Evolutionary conservation across 2,329 filamentous ascomycete genomes (phyloP).

Genomic region (Alternaria postmessia): DNA sequence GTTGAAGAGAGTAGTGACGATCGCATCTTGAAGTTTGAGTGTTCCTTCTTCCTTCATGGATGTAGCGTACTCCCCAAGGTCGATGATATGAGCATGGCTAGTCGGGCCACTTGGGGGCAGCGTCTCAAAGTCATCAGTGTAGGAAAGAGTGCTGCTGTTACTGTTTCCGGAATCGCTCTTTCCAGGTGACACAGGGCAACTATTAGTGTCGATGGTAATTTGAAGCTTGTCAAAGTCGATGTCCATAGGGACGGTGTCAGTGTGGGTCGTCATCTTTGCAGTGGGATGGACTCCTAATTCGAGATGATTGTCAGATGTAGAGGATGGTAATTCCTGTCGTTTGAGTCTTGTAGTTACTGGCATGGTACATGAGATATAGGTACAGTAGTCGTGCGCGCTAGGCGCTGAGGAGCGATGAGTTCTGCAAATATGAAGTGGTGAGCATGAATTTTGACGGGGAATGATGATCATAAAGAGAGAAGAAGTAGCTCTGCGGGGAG

Average conservation of each 20-base stretch:
- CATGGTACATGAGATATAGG: background rate
- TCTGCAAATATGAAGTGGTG: background rate
- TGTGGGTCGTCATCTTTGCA: background rate
- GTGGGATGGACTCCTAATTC: background rate
- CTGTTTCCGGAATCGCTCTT: constrained; percentile 4
- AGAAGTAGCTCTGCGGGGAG: background rate
- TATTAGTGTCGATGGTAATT: rapidly evolving
- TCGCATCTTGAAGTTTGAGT: constrained; percentile 24
- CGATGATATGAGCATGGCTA: constrained; percentile 16
- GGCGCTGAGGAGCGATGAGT: background rate
- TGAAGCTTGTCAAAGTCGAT: background rate
- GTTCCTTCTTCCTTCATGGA: background rate
- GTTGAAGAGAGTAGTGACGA: constrained; percentile 25
- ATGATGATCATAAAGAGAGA: background rate
- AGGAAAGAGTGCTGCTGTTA: constrained; percentile 3
- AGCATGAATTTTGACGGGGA: background rate
- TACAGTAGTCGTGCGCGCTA: background rate
- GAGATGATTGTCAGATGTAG: background rate
- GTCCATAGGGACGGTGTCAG: constrained; percentile 5
- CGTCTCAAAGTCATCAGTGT: constrained; percentile 9
- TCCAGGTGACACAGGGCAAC: background rate
- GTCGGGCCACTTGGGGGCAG: constrained; percentile 7
- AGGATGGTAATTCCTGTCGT: background rate
- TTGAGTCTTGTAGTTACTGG: background rate
- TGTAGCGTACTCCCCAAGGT: constrained; percentile 11